Evolutionary conservation across 1,284 basidiomycete species (phyloP), one percentile per base, ranked within the genome.

Genomic region (Cryptococcus depauperatus): DNA sequence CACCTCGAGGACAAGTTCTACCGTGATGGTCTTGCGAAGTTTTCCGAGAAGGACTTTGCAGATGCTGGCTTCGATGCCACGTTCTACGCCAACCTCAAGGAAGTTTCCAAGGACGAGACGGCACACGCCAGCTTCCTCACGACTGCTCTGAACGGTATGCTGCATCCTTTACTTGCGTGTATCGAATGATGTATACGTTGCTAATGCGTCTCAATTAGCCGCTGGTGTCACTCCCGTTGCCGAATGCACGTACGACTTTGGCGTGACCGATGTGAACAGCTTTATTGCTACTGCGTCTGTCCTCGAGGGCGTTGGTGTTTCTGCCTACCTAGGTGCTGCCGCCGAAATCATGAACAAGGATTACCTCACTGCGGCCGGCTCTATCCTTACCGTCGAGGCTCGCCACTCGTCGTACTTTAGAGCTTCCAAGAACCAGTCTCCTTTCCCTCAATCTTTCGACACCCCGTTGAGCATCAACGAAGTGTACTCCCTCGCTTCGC

Each of bases 221-320:
- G n/a, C n/a, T n/a, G n/a, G n/a, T n/a, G n/a, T n/a, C n/a, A n/a
- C n/a, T n/a, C n/a, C 67, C 28, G 65, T 72, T 21, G 76, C 79
- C 0, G 72, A 75, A 14, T 66, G 64, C 53, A 33, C 29, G 3
- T 30, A 30, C 29, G 10, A 10, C 29, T 30, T 52, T 56, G 56
- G 56, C 13, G 54, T 51, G 45, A 78, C 75, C 10, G 78, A 82
- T 62, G 83, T 86, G 37, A 48, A 76, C 8, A 81, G 57, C 2
- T 60, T 61, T 56, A 37, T 58, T 48, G 42, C 46, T 23, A 50
- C 59, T 28, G 52, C 58, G 14, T 39, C 51, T 52, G 70, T 82
- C 2, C 77, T 90, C n/a, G 86, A 90, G 73, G 77, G 80, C 51
- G 76, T 86, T 35, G 85, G 87, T 56, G 83, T 86, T 35, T 71